Base-by-base conservation (phyloP, 805 yeast species). In the Starmerella vaccinii region DNA sequence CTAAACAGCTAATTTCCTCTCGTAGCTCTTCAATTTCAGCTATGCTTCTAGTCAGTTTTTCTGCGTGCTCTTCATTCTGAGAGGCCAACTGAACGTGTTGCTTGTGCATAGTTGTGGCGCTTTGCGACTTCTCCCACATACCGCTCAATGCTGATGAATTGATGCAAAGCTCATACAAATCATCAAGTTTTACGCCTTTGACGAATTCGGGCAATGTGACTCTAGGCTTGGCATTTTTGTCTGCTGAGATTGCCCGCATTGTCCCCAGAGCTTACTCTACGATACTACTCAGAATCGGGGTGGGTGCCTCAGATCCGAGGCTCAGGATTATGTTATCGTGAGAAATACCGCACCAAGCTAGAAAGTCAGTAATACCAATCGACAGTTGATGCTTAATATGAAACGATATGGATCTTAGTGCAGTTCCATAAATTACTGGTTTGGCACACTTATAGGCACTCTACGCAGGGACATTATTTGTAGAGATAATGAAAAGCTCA, bases 31-130 rank as follows among this genome's bases (percentile, higher is more conserved):
- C 67, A 34, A 70, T 46, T 2, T 59, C 55, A 2, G 59, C 52
- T 10, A 67, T 58, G 32, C 60, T 46, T 6, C 59, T 56, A 9
- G 67, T 50, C n/a, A 68, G 61, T 1, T 50, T 49, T 19, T 58
- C 57, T 0, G 72, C 56, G 12, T 52, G 45, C 2, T 47, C 46
- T 9, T 66, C 35, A 37, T 59, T 65, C 13, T 61, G 58, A 0
- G 41, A 23, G 12, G 68, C 69, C 5, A 64, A 51, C 7, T 58
- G 59, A 3, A 49, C 43, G 27, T 63, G 63, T 3, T 60, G 52
- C 0, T 56, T 47, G 19, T 59, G 57, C 13, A n/a, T 23, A 5
- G 18, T 7, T 5, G 43, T 5, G 22, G 43, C 43, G 8, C 13
- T 6, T 7, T 26, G 13, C 6, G 43, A 39, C 22, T n/a, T 39